Evolutionary conservation across 768 basidiomycete species (phyloP), one percentile per base, ranked within the genome.

Genomic region (Favolaschia claudopus): DNA sequence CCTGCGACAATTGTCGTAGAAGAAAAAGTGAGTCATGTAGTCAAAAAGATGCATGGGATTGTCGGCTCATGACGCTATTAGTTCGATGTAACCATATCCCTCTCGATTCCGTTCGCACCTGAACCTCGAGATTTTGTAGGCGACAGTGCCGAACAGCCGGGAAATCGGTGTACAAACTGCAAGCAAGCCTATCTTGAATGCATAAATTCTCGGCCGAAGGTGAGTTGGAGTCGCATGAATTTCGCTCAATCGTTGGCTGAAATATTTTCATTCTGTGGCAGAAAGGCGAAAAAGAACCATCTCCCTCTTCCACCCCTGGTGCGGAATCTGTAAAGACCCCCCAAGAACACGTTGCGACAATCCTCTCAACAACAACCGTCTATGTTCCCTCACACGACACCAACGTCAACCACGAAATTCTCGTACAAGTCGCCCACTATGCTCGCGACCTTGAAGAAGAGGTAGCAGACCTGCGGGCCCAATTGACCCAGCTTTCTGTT

Each of bases 361-460:
- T 53, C 9, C 25, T 53, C 6, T 53, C 51, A 4, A 28, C 51
- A 2, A 17, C 51, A 7, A 31, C 51, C 7, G 39, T 53, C 17
- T 53, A 53, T 24, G 32, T 53, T 19, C 51, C 38, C 13, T 29
- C 51, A 2, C 39, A n/a, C 25, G 51, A 53, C 24, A 5, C 39
- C 17, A 39, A 37, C 15, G 24, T 38, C 6, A 17, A 24, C 12
- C 37, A 53, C 25, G 8, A 29, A 15, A 42, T 29, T 40, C 51
- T 53, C 2, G 28, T 53, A 22, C 36, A 53, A 29, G 51, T 53
- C 19, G 51, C 51, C 19, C 38, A 28, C 13, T 53, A 53, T 39
- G 51, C 51, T 13, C 51, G 51, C 37, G 17, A 29, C 2, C 39
- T 53, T 17, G 51, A 53, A 28, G 20, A 53, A 22, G 28, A 19